A percentile compares a stretch with the other conserved stretches of the same genome.
phyloP scores from a whole-genome alignment of 371 early-diverging fungal genomes.

The Mortierella sp. region DNA sequence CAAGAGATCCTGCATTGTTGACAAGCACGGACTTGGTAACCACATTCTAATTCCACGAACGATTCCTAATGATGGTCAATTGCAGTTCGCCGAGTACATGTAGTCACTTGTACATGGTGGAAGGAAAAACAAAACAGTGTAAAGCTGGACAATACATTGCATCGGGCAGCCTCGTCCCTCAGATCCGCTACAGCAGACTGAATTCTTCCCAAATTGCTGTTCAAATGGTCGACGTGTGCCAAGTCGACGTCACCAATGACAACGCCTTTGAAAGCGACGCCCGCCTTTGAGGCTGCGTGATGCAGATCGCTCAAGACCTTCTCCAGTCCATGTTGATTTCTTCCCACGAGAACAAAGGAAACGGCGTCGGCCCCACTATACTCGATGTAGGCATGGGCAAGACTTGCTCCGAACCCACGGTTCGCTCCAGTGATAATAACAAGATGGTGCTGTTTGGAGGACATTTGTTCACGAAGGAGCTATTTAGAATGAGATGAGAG shows the following conservation, averaged over 20 bases:
- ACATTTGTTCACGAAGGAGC: too few relatives aligned
- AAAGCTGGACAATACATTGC: slow-evolving; percentile 12
- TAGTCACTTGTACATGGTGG: background rate
- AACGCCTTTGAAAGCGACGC: slow-evolving; percentile 20
- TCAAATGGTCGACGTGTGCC: slow-evolving; percentile 23
- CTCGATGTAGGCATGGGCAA: slow-evolving; percentile 58
- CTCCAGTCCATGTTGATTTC: slow-evolving; percentile 43
- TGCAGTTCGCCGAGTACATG: background rate
- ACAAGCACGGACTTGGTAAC: slow-evolving; percentile 69
- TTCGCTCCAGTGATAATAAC: slow-evolving; percentile 86
- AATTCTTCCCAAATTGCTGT: slow-evolving; percentile 32
- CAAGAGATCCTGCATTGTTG: slow-evolving; percentile 88
- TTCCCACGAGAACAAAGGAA: slow-evolving; percentile 62
- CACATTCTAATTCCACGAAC: slow-evolving; percentile 7
- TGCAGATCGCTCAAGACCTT: slow-evolving; percentile 30
- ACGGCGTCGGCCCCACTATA: slow-evolving; percentile 39
- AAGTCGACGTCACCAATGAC: slow-evolving; percentile 39
- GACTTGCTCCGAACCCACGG: slow-evolving; percentile 81
- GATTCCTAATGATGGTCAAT: background rate
- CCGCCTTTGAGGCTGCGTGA: slow-evolving; percentile 2
- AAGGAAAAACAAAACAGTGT: background rate
- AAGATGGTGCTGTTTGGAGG: slow-evolving; percentile 52
- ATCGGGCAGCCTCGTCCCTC: slow-evolving; percentile 16
- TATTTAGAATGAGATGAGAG: too few relatives aligned
- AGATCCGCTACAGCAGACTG: slow-evolving; percentile 30